These are phyloP conservation scores for Hanseniaspora taiwanica DNA, from an alignment of 805 yeast species.

Conservation along the genomic window DNA sequence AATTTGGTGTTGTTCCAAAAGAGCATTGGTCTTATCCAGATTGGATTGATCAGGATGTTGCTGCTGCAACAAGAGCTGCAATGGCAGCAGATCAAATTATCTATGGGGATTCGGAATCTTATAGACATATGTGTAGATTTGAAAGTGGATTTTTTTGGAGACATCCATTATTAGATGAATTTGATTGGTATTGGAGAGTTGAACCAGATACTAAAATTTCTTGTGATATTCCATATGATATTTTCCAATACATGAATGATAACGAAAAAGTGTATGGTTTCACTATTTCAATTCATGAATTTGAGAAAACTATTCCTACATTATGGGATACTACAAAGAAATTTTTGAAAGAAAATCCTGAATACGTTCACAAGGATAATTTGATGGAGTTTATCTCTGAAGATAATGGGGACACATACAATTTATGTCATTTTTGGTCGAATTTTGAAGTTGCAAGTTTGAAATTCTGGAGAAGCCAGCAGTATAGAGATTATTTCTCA, in stretches of 20 bases:
- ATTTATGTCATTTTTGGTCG: constrained; percentile 82
- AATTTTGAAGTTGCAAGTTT: constrained; percentile 72
- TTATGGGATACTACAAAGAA: constrained; percentile 63
- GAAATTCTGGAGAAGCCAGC: constrained; percentile 59
- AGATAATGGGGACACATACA: constrained; percentile 57
- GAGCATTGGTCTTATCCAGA: constrained; percentile 85
- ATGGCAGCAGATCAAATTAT: constrained; percentile 58
- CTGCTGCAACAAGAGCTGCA: constrained; percentile 44
- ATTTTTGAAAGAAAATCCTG: constrained; percentile 47
- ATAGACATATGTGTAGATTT: constrained; percentile 85
- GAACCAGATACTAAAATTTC: constrained; percentile 67
- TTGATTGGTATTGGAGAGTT: constrained; percentile 87
- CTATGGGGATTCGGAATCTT: constrained; percentile 63
- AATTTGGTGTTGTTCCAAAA: constrained; percentile 58
- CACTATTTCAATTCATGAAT: constrained; percentile 61
- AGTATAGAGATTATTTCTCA: constrained; percentile 54
- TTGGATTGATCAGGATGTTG: constrained; percentile 62
- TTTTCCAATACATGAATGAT: constrained; percentile 70
- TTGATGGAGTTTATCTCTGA: constrained; percentile 59
- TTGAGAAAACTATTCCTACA: constrained; percentile 55
- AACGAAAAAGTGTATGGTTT: constrained; percentile 63
- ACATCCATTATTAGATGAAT: constrained; percentile 50
- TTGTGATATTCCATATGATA: constrained; percentile 71
- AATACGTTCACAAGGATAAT: constrained; percentile 45
- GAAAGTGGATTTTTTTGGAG: constrained; percentile 77